phyloP scores from a whole-genome alignment of 768 basidiomycete genomes.

The Leccinum subgranulosum region DNA sequence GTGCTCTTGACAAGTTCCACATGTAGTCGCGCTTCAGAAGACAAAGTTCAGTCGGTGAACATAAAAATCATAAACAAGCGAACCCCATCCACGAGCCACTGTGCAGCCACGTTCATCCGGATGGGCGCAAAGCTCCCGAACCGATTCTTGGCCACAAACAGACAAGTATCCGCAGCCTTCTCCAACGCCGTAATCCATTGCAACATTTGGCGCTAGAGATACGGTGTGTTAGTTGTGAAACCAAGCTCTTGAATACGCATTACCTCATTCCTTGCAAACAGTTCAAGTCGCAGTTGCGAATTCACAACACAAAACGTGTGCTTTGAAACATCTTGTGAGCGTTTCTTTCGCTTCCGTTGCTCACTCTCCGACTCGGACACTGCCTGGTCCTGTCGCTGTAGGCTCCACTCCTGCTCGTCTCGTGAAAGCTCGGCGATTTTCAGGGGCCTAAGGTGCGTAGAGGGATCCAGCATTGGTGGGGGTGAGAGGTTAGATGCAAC shows the following conservation, averaged over 20 bases:
- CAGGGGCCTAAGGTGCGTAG: constrained; percentile 67
- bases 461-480: constrained; percentile 74
- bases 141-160: constrained; percentile 77
- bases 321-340: constrained; percentile 67
- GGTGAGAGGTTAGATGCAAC: constrained; percentile 39
- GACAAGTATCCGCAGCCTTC: constrained; percentile 69
- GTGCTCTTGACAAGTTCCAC: constrained; percentile 93
- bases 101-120: constrained; percentile 87
- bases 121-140: constrained; percentile 95
- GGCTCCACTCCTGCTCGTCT: constrained; percentile 17
- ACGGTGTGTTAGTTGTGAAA: constrained; percentile 2
- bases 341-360: constrained; percentile 46
- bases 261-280: constrained; percentile 86
- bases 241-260: not conserved
- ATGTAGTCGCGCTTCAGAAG: constrained; percentile 88
- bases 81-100: constrained; percentile 98
- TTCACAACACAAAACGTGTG: constrained; percentile 95
- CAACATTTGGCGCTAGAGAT: constrained; percentile 80
- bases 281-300: constrained; percentile 83
- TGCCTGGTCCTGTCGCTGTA: constrained; percentile 14
- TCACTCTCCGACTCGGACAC: constrained; percentile 30
- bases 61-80: constrained; percentile 28
- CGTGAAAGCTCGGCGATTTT: constrained; percentile 15
- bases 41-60: constrained; percentile 4
- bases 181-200: constrained; percentile 95